Evolutionary conservation across 108 stramenopile genomes (phyloP).

Genomic region (Schizochytrium sp.): DNA sequence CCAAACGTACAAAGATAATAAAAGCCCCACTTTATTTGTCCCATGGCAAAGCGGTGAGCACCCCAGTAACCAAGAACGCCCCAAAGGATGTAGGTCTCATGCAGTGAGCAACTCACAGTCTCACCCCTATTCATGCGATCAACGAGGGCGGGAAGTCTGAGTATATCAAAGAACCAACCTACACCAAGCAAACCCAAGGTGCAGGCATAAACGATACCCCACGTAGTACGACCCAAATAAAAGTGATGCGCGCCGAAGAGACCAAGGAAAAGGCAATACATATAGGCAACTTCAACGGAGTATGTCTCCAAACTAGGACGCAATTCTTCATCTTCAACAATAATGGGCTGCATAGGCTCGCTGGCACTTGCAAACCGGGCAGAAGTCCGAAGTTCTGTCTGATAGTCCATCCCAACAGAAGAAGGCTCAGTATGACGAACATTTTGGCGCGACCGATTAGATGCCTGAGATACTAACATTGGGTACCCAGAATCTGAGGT

Average conservation of each 20-base stretch:
- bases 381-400: no score
- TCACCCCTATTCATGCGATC: conserved; percentile 15
- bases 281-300: conserved; percentile 8
- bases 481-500: no score
- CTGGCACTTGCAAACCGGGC: no score
- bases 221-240: not conserved
- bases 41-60: conserved; percentile 49
- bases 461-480: no score
- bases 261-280: conserved; percentile 35
- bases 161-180: conserved; percentile 16
- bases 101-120: not conserved
- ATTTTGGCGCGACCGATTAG: no score
- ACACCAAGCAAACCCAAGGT: conserved; percentile 22
- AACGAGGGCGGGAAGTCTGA: conserved; percentile 33
- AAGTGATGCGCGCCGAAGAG: conserved; percentile 51
- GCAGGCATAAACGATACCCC: conserved; percentile 53
- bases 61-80: not conserved
- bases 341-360: not conserved
- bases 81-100: conserved; percentile 36
- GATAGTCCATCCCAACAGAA: no score
- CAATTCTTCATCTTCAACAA: not conserved
- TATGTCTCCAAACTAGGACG: not conserved
- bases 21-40: conserved; percentile 24
- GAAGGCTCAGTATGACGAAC: not conserved
- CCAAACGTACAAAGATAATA: conserved; percentile 11